Evolutionary conservation across 257 asterid genomes (phyloP), one percentile per base, ranked within the genome.

Genomic region (Petrea volubilis): DNA sequence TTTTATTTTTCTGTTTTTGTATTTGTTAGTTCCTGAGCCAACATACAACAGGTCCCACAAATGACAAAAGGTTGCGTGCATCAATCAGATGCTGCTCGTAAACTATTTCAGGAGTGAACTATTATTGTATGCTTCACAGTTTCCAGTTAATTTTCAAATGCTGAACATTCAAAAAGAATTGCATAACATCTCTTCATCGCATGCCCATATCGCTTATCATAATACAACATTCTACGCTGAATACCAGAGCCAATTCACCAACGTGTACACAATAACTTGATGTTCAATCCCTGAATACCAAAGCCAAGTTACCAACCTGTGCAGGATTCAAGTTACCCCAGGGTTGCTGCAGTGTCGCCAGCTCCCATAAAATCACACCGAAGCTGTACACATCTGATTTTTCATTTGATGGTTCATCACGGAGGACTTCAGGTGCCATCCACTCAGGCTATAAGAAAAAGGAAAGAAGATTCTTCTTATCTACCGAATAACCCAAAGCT

Each of bases 401-500:
- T 81, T 94, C 98, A 82, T 94, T 91, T 79, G 96, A 91, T 68
- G 85, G 97, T 77, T 94, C 98, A 81, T 89, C 96, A 29, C 98
- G 96, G 55, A 94, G 92, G 74, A 94, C 97, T 88, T 94, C 98
- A 25, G 98, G 98, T 60, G 98, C 97, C 98, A 94, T 94, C 98
- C 98, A 94, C 87, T 94, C 97, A 20, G 98, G 97, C 98, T 91
- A 79, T 71, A 77, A 73, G 41, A 24, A 51, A 79, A 21, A 72
- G 52, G 77, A 67, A 76, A 44, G 34, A 28, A 25, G 12, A n/a
- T 62, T 75, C 6, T 40, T 67, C 36, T 23, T 20, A 75, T 66
- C 53, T 59, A 55, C 14, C 50, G 33, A 71, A 52, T 53, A 51
- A 49, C 50, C 28, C 29, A 59, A 67, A 58, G 24, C 60, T 53